Evolutionary conservation across 768 basidiomycete species (phyloP).

Genomic region (Pleurotus eryngii): DNA sequence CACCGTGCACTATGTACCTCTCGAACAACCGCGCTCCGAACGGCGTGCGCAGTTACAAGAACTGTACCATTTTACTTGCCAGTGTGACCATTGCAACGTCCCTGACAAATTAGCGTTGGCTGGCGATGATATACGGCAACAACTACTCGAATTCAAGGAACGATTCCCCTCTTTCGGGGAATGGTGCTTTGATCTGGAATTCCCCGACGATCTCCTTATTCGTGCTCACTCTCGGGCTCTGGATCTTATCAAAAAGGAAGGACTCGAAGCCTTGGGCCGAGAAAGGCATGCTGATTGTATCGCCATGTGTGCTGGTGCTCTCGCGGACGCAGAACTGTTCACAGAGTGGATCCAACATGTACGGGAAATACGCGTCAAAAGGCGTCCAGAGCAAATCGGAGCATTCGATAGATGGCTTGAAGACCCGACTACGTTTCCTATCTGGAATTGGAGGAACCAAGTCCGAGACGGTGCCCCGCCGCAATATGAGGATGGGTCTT

Average conservation of each 20-base stretch:
- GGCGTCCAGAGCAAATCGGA: background rate
- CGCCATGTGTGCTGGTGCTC: slow-evolving; percentile 39
- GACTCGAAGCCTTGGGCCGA: slow-evolving; percentile 22
- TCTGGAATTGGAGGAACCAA: slow-evolving; percentile 4
- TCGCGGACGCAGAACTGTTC: slow-evolving; percentile 33
- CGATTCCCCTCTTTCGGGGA: slow-evolving; percentile 26
- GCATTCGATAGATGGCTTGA: slow-evolving; percentile 5
- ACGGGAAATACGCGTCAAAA: background rate
- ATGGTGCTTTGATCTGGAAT: slow-evolving; percentile 28
- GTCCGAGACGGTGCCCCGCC: background rate
- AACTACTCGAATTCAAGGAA: slow-evolving; percentile 25
- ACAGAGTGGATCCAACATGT: slow-evolving; percentile 28
- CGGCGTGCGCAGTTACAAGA: slow-evolving; percentile 19
- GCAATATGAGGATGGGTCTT: background rate
- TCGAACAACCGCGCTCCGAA: slow-evolving; percentile 16
- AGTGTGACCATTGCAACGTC: slow-evolving; percentile 24
- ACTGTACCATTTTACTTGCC: slow-evolving; percentile 30
- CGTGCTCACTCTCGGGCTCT: slow-evolving; percentile 28
- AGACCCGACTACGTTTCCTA: background rate
- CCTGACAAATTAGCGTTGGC: slow-evolving; percentile 10
- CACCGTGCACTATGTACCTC: slow-evolving; percentile 31
- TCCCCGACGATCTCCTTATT: slow-evolving; percentile 26
- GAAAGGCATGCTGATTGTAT: slow-evolving; percentile 33
- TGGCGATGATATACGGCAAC: slow-evolving; percentile 27
- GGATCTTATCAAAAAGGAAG: slow-evolving; percentile 28